phyloP scores from a whole-genome alignment of 2,329 filamentous ascomycete genomes.

The Pseudogymnoascus destructans region DNA sequence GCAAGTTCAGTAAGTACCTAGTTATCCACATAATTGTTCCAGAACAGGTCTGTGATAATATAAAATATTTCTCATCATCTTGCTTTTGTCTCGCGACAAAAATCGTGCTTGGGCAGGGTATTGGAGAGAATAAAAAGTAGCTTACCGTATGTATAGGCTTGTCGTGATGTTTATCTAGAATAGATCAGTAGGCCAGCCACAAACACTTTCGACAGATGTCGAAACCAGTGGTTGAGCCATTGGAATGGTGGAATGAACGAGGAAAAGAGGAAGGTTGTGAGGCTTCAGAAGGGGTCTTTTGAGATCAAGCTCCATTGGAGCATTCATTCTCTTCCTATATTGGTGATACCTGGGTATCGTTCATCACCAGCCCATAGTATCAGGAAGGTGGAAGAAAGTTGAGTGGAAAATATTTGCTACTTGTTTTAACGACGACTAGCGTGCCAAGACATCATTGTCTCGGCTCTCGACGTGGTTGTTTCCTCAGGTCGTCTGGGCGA shows the following conservation, averaged over 20 bases:
- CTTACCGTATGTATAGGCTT: conserved; percentile 4
- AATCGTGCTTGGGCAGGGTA: not conserved
- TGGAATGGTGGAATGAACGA: not conserved
- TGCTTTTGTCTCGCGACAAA: conserved; percentile 7
- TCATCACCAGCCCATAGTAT: conserved; percentile 45
- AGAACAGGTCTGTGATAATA: conserved; percentile 11
- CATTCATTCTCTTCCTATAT: conserved; percentile 61
- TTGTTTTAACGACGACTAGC: conserved; percentile 9
- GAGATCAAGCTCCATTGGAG: conserved; percentile 42
- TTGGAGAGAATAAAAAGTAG: not conserved
- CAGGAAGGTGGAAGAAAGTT: conserved; percentile 24
- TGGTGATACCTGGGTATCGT: conserved; percentile 37
- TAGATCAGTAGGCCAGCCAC: conserved; percentile 8
- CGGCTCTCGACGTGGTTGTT: conserved; percentile 1
- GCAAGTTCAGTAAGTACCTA: conserved; percentile 10
- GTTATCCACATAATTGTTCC: conserved; percentile 11
- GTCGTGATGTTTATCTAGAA: not conserved
- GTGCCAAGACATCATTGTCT: conserved; percentile 9
- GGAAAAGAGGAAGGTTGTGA: conserved; percentile 10
- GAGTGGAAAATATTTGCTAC: conserved; percentile 10
- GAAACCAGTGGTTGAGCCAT: not conserved
- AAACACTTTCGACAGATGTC: not conserved
- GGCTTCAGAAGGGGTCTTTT: conserved; percentile 49
- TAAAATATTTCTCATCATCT: conserved; percentile 10
- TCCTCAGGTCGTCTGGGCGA: not conserved